Conservation (phyloP, 805 yeast species). For the Candida boleticola region DNA sequence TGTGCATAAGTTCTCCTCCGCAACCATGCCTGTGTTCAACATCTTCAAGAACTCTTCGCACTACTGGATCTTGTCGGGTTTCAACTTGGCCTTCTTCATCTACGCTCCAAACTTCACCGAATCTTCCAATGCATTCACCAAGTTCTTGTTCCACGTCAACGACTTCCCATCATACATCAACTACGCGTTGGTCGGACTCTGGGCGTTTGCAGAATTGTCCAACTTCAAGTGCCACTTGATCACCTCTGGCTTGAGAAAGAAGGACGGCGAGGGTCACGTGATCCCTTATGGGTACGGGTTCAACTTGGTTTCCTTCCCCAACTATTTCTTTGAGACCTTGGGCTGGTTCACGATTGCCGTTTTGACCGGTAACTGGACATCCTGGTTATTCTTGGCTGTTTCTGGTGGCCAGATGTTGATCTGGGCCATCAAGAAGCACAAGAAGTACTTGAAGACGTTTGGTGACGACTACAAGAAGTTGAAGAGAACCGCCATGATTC, state of each 20-base stretch:
- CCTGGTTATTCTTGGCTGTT: constrained; percentile 67
- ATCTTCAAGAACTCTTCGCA: constrained; percentile 87
- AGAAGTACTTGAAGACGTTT: constrained; percentile 61
- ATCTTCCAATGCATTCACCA: constrained; percentile 15
- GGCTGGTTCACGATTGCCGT: constrained; percentile 73
- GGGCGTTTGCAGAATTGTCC: constrained; percentile 63
- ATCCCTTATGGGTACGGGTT: constrained; percentile 88
- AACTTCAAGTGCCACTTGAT: constrained; percentile 72
- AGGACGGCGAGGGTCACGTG: constrained; percentile 51
- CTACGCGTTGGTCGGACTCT: constrained; percentile 39
- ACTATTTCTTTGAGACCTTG: constrained; percentile 83
- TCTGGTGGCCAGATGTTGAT: constrained; percentile 80
- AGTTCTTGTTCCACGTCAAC: constrained; percentile 44
- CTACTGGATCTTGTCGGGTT: constrained; percentile 91
- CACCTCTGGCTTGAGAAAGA: constrained; percentile 59
- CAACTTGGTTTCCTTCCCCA: constrained; percentile 81
- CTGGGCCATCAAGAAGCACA: constrained; percentile 91
- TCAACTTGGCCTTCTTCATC: constrained; percentile 46
- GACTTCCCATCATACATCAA: constrained; percentile 32
- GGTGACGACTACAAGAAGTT: constrained; percentile 76
- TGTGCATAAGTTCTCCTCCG: constrained; percentile 80
- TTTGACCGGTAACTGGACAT: constrained; percentile 73
- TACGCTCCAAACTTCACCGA: constrained; percentile 28
- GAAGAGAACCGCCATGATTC: constrained; percentile 72
- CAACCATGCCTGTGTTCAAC: constrained; percentile 90